Conservation (phyloP, 768 basidiomycete species). For the Mycena maculata region DNA sequence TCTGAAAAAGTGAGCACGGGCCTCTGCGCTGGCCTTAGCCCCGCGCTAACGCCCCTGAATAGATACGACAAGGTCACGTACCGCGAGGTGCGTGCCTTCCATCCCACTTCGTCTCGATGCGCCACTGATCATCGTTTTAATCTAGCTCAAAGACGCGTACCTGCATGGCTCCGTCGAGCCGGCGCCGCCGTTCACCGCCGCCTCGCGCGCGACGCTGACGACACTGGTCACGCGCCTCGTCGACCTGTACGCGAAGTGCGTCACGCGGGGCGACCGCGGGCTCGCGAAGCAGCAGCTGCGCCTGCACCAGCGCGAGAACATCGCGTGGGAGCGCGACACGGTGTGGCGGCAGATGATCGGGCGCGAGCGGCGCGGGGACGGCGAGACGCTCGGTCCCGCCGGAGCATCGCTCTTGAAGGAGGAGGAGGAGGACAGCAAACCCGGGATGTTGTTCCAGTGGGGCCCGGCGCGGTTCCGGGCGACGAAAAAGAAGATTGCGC, state of each 20-base stretch:
- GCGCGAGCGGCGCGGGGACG: slow-evolving; percentile 77
- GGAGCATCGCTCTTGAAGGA: slow-evolving; percentile 62
- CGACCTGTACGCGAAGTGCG: slow-evolving; percentile 86
- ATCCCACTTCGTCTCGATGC: neutral
- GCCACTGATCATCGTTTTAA: neutral
- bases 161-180: slow-evolving; percentile 76
- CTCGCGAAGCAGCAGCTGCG: slow-evolving; percentile 85
- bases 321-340: slow-evolving; percentile 97
- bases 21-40: slow-evolving; percentile 13
- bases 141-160: slow-evolving; percentile 81
- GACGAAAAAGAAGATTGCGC: slow-evolving; percentile 70
- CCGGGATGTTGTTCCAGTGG: slow-evolving; percentile 62
- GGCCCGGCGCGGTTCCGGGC: slow-evolving; percentile 77
- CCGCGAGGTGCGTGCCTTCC: slow-evolving; percentile 58
- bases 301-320: slow-evolving; percentile 89
- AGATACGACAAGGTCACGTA: slow-evolving; percentile 96
- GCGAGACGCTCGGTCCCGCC: slow-evolving; percentile 43
- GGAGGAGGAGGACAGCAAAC: slow-evolving; percentile 36
- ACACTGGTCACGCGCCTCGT: slow-evolving; percentile 68
- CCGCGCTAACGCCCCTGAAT: slow-evolving; percentile 14
- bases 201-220: slow-evolving; percentile 72
- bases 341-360: slow-evolving; percentile 98
- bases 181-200: slow-evolving; percentile 73
- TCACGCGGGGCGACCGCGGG: slow-evolving; percentile 75
- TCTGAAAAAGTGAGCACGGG: slow-evolving; percentile 81